Evolutionary conservation across 2,329 filamentous ascomycete genomes (phyloP).

Genomic region (Penicillium sp.): DNA sequence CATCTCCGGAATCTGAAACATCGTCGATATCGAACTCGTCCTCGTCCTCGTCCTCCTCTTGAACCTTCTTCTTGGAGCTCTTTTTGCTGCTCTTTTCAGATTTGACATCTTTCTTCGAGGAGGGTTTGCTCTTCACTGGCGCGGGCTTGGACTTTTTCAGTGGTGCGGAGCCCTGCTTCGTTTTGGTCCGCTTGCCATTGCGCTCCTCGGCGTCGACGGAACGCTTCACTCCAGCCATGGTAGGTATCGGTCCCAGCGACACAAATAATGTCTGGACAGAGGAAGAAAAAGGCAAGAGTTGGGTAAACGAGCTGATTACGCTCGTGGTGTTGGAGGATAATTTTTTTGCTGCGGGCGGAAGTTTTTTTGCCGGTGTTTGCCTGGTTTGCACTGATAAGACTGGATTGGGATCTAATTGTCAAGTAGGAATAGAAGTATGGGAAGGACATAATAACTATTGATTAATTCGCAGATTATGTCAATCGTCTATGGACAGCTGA

Average conservation of each 20-base stretch:
- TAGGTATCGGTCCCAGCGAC: constrained; percentile 11
- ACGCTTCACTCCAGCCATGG: constrained; percentile 42
- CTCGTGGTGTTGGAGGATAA: constrained; percentile 22
- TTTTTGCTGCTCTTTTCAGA: constrained; percentile 32
- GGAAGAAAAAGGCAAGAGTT: constrained; percentile 9
- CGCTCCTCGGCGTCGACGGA: constrained; percentile 36
- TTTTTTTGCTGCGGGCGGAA: constrained; percentile 31
- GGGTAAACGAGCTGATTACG: constrained; percentile 17
- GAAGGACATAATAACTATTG: too few relatives aligned
- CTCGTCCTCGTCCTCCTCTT: constrained; percentile 36
- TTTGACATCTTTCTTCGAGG: constrained; percentile 29
- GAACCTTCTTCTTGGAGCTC: constrained; percentile 31
- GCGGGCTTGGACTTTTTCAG: constrained; percentile 27
- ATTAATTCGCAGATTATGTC: constrained; percentile 4
- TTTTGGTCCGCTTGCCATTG: constrained; percentile 40
- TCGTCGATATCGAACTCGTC: constrained; percentile 53
- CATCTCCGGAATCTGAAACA: constrained; percentile 41
- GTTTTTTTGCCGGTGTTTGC: constrained; percentile 34
- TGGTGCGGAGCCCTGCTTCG: constrained; percentile 26
- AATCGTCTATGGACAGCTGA: constrained; percentile 4
- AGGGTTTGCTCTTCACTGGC: constrained; percentile 18
- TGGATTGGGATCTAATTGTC: too few relatives aligned
- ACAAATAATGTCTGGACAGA: constrained; percentile 1
- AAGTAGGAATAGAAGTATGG: too few relatives aligned
- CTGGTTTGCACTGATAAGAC: constrained; percentile 27